Evolutionary conservation across 1,284 basidiomycete genomes (phyloP).

Genomic region (Austroboletus rostrupii): DNA sequence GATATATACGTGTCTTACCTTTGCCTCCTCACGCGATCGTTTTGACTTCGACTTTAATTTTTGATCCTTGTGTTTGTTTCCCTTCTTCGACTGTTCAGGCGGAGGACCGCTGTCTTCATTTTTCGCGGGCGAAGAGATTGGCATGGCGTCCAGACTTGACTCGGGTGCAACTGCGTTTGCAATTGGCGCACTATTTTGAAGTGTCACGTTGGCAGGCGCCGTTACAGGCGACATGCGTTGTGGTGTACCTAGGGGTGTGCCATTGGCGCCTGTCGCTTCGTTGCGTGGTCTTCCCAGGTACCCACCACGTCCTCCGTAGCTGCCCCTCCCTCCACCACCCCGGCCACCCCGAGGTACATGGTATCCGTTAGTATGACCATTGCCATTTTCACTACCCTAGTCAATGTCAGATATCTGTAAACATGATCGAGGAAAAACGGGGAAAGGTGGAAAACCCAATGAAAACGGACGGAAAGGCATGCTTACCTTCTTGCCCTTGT

Average conservation of each 20-base stretch:
- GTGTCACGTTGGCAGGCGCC: conserved; percentile 17
- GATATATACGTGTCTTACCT: conserved; percentile 17
- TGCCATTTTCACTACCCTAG: conserved; percentile 15
- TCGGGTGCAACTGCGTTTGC: too few species aligned
- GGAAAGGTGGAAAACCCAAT: background rate
- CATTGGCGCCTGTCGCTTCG: conserved; percentile 61
- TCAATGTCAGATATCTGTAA: conserved; percentile 4
- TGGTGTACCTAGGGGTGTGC: conserved; percentile 63
- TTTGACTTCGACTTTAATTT: conserved; percentile 24
- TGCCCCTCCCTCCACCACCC: conserved; percentile 20
- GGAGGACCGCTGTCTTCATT: background rate
- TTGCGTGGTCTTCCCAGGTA: conserved; percentile 17
- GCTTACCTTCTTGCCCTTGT: conserved; percentile 36
- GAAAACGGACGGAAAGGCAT: background rate
- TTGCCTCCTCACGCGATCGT: background rate
- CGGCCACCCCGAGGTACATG: conserved; percentile 27
- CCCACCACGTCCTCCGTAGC: conserved; percentile 22
- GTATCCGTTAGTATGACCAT: background rate
- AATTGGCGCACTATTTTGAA: background rate
- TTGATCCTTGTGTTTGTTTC: conserved; percentile 31
- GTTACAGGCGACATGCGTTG: conserved; percentile 44
- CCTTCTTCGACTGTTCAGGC: conserved; percentile 12
- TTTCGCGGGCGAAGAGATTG: background rate
- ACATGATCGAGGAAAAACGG: too few species aligned
- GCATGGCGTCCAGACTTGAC: background rate